Base-by-base conservation (phyloP, 1,284 basidiomycete genomes). In the Malassezia psittaci region DNA sequence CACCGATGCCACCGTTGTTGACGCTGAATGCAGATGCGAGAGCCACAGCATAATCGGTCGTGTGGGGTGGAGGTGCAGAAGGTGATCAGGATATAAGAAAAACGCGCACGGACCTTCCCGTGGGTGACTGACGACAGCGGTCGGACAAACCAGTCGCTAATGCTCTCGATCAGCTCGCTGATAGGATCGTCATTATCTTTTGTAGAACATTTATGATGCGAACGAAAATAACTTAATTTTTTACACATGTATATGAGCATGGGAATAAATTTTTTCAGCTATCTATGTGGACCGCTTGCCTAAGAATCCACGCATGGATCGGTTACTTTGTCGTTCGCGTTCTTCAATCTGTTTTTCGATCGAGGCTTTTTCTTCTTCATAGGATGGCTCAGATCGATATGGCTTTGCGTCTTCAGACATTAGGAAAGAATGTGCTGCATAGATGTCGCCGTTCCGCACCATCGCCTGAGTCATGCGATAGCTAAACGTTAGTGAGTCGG, bases 381-480 rank as follows among this genome's bases (percentile, higher is more conserved):
- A 57, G 6, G 50, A 48, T 12, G 49, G 29, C 5, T 37, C 37
- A 13, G 29, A 1, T 15, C 29, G 13, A 15, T 36, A 43, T 8
- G 36, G 4, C 4, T 24, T 19, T 5, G 36, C 49, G 1, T 36
- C n/a, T 2, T 36, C 40, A 7, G 41, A 36, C 18, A 37, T 43
- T 18, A 59, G 54, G 40, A 42, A 50, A 19, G 40, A 44, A 19
- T 37, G 48, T 6, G 57, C 51, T 38, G 38, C 39, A 16, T 51
- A 38, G 12, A 56, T 41, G 35, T 48, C 57, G 15, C 40, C 43
- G 13, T 19, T 35, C 24, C 57, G 57, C 5, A 32, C 41, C 13
- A 55, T 36, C 3, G 57, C 57, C 24, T 55, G 52, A 10, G 51
- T 48, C 39, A 48, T 54, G 24, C 57, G 57, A 37, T 49, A 59